A percentile compares a stretch with the other conserved stretches of the same genome.
Evolutionary conservation across 106 monocot species (phyloP).

Genomic region (Alisma plantagoaquatica): DNA sequence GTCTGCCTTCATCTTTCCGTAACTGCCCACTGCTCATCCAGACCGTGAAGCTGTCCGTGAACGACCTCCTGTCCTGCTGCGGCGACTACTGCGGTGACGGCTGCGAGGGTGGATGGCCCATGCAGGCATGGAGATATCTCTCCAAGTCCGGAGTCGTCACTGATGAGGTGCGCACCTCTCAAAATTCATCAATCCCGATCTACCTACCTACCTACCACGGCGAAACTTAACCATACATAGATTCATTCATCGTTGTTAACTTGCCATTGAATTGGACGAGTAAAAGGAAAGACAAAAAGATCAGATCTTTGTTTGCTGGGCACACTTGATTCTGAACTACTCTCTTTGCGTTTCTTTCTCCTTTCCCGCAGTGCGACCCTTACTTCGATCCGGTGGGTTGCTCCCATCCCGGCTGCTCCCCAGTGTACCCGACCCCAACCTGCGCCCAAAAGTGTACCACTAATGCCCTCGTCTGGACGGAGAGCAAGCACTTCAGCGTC

Average conservation of each 20-base stretch:
- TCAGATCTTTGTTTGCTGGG: no score
- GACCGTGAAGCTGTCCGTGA: slow-evolving; percentile 81
- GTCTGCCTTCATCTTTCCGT: no score
- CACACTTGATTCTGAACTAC: no score
- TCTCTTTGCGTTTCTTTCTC: no score
- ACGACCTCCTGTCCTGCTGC: slow-evolving; percentile 90
- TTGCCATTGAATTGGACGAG: no score
- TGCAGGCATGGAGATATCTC: slow-evolving; percentile 84
- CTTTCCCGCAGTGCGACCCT: slow-evolving; percentile 77
- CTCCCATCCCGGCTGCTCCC: slow-evolving; percentile 87
- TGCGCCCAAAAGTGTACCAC: slow-evolving; percentile 70
- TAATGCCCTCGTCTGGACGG: slow-evolving; percentile 58
- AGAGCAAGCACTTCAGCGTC: slow-evolving; percentile 70
- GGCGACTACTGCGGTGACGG: slow-evolving; percentile 95
- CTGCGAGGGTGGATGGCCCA: slow-evolving; percentile 96
- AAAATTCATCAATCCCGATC: no score
- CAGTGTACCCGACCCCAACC: slow-evolving; percentile 67
- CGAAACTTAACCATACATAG: no score
- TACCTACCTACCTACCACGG: no score
- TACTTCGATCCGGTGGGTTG: slow-evolving; percentile 92
- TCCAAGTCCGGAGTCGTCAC: slow-evolving; percentile 86
- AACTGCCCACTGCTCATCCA: no score
- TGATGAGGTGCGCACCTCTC: slow-evolving; percentile 94
- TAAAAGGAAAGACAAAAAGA: no score
- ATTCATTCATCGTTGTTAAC: no score